Conservation (phyloP, 495 filamentous ascomycete genomes). For the Xylaria sp. region DNA sequence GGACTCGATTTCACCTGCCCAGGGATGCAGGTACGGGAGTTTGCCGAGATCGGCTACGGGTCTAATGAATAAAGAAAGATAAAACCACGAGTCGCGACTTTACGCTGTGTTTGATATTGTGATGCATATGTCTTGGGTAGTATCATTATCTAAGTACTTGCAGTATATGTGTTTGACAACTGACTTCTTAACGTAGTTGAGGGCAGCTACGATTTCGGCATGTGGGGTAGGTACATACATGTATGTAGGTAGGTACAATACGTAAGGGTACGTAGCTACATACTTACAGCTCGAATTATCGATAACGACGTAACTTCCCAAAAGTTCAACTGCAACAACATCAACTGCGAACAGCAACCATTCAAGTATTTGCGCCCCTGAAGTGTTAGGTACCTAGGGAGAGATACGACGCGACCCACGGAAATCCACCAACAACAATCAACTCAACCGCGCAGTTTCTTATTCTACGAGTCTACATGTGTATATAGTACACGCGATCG, state of each 20-base stretch:
- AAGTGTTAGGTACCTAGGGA: too few species aligned
- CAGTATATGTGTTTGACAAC: too few species aligned
- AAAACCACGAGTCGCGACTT: background rate
- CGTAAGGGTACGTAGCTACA: background rate
- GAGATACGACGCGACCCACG: too few species aligned
- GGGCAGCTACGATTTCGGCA: background rate
- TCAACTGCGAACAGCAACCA: background rate
- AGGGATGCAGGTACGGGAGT: background rate
- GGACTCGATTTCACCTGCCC: slow-evolving; percentile 11
- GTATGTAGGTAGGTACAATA: too few species aligned
- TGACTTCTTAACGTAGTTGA: background rate
- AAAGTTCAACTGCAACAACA: slow-evolving; percentile 1
- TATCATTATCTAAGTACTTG: too few species aligned
- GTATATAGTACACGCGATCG: background rate
- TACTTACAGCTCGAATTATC: slow-evolving; percentile 7
- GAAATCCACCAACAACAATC: too few species aligned
- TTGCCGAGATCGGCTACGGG: slow-evolving; percentile 9
- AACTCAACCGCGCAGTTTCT: background rate
- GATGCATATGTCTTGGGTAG: too few species aligned
- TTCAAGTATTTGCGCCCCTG: background rate
- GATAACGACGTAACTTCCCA: background rate
- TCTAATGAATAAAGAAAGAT: slow-evolving; percentile 23
- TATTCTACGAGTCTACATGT: background rate
- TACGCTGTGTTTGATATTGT: background rate
- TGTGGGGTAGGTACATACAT: background rate